phyloP scores from a whole-genome alignment of 495 filamentous ascomycete species.

The Thermochaetoides thermophila region DNA sequence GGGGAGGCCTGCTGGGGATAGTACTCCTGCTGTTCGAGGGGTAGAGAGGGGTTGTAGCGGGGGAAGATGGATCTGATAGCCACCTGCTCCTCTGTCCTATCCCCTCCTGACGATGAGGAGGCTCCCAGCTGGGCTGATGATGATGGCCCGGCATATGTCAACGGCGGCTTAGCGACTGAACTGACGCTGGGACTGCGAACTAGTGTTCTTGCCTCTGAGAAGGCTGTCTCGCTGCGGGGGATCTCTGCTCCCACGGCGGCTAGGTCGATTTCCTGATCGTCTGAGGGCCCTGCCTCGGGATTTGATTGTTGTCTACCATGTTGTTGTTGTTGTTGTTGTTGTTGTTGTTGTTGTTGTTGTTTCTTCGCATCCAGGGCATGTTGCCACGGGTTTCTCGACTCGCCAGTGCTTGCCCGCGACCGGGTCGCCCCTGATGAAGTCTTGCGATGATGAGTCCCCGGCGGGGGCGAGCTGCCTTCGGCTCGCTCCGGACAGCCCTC shows the following conservation, averaged over 20 bases:
- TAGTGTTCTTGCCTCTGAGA: conserved; percentile 36
- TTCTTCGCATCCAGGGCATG: conserved; percentile 14
- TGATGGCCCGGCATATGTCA: conserved; percentile 15
- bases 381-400: conserved; percentile 22
- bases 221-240: conserved; percentile 29
- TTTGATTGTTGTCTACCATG: conserved; percentile 15
- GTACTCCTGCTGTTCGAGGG: conserved; percentile 54
- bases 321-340: too few species aligned
- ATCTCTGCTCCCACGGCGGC: too few species aligned
- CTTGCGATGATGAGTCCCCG: too few species aligned
- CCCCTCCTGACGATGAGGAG: conserved; percentile 11
- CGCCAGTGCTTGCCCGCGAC: conserved; percentile 10
- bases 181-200: conserved; percentile 32
- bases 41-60: conserved; percentile 56
- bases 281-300: conserved; percentile 13
- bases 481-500: too few species aligned
- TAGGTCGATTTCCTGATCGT: too few species aligned
- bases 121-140: too few species aligned
- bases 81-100: conserved; percentile 14
- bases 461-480: too few species aligned
- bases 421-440: too few species aligned
- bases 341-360: conserved; percentile 6
- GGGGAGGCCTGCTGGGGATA: conserved; percentile 38
- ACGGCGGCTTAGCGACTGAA: conserved; percentile 34
- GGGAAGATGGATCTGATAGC: conserved; percentile 55